Evolutionary conservation across 495 filamentous ascomycete genomes (phyloP), one percentile per base, ranked within the genome.

Genomic region (Trichocladium uniseriatum): DNA sequence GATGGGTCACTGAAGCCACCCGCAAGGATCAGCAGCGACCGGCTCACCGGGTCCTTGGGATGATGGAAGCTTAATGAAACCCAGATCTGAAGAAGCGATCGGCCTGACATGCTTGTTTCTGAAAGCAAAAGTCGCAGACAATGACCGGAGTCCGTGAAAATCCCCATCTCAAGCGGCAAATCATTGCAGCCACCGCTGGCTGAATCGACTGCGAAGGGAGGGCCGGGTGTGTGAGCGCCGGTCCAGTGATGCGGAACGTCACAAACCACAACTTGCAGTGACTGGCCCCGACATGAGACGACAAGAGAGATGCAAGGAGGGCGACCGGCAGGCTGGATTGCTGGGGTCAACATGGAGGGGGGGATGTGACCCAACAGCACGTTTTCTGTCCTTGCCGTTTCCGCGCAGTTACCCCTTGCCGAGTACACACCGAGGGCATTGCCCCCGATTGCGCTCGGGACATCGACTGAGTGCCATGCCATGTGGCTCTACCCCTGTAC

Each of bases 1-100:
- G 43, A 57, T 57, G 63, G 63, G 52, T 60, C 61, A 34, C 52
- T 44, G 55, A 65, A 65, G 62, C 62, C 62, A 62, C 62, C 56
- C 56, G 59, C 59, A 45, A 49, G 51, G 61, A 64, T 64, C 61
- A 64, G 53, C 61, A 57, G 53, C 51, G 53, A 44, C 61, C 61
- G 45, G 51, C 48, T 46, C 38, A 54, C 51, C 58, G 57, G 60
- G 50, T 54, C 54, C 28, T 29, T 28, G 37, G 38, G 20, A 34
- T 38, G n/a, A 24, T 32, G 5, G 27, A 20, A 29, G 38, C 28
- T 16, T 13, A 36, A 38, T n/a, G n/a, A 38, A 41, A 21, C 36
- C 42, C 51, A 40, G 45, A 57, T 49, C 54, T 46, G n/a, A 8
- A 32, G 19, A 38, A 34, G 4, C 36, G 22, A 34, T 21, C 27